Conservation (phyloP, 106 monocot genomes). For the Dioscorea alata region DNA sequence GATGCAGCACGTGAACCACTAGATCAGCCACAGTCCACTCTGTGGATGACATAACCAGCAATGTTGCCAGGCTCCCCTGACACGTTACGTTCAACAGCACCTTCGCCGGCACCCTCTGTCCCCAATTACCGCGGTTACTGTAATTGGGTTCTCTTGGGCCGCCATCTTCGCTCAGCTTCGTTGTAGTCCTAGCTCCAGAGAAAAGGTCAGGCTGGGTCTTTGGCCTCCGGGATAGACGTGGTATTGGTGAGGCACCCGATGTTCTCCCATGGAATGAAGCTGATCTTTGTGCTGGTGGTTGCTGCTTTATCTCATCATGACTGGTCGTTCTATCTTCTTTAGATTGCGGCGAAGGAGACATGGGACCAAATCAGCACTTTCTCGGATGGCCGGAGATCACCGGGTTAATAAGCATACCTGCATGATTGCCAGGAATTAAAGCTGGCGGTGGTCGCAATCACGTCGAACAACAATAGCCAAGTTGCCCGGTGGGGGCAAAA, state of each 20-base stretch:
- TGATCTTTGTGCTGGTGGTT: slow-evolving; percentile 11
- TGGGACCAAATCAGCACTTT: too few species aligned
- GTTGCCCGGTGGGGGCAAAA: too few species aligned
- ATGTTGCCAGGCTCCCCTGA: slow-evolving; percentile 49
- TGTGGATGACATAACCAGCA: slow-evolving; percentile 71
- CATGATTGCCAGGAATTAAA: too few species aligned
- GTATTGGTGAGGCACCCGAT: neutral
- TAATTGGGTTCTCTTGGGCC: neutral
- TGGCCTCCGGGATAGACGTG: slow-evolving; percentile 18
- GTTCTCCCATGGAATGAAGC: slow-evolving; percentile 35
- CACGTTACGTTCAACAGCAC: slow-evolving; percentile 69
- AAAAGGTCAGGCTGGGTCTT: slow-evolving; percentile 49
- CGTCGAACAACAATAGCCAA: too few species aligned
- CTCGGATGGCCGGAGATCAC: too few species aligned
- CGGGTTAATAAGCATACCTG: too few species aligned
- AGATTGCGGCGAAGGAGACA: too few species aligned
- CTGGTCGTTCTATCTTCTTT: too few species aligned
- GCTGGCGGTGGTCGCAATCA: too few species aligned
- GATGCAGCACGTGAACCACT: slow-evolving; percentile 30
- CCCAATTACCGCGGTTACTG: neutral
- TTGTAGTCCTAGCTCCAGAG: neutral
- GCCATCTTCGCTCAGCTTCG: neutral
- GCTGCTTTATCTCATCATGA: too few species aligned
- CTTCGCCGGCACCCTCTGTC: slow-evolving; percentile 47
- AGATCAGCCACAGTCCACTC: slow-evolving; percentile 66